Percentiles rank a stretch among this genome's conserved stretches.
phyloP scores from a whole-genome alignment of 495 filamentous ascomycete genomes.

The Penicillium crystallinum region DNA sequence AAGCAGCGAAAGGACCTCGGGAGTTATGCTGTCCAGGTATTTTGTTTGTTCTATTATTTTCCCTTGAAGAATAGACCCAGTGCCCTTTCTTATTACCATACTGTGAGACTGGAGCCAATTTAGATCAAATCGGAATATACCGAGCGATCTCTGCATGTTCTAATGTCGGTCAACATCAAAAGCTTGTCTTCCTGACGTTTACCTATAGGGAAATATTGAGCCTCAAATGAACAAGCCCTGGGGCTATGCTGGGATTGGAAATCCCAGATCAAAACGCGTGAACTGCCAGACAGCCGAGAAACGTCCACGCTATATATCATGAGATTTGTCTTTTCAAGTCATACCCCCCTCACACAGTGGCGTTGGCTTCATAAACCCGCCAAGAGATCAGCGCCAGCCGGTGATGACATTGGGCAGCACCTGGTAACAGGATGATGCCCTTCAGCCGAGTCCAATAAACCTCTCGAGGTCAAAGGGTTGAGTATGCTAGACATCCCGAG shows the following conservation, averaged over 20 bases:
- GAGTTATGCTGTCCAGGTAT: too few relatives aligned
- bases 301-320: too few relatives aligned
- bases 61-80: too few relatives aligned
- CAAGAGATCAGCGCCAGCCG: slow-evolving; percentile 5
- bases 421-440: neutral
- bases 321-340: too few relatives aligned
- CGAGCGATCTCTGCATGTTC: neutral
- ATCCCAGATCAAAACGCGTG: too few relatives aligned
- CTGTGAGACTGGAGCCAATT: neutral
- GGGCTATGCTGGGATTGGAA: too few relatives aligned
- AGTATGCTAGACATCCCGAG: neutral
- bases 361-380: neutral
- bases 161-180: neutral
- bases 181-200: slow-evolving; percentile 1
- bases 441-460: neutral
- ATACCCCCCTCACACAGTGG: neutral
- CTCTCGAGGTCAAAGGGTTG: neutral
- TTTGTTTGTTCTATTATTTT: too few relatives aligned
- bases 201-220: too few relatives aligned
- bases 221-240: too few relatives aligned
- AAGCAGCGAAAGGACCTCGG: too few relatives aligned
- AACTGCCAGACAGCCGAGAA: too few relatives aligned
- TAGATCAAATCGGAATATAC: neutral
- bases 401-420: neutral
- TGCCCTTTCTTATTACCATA: too few relatives aligned